Evolutionary conservation across 768 basidiomycete genomes (phyloP), one percentile per base, ranked within the genome.

Genomic region (Galerina sulciceps): DNA sequence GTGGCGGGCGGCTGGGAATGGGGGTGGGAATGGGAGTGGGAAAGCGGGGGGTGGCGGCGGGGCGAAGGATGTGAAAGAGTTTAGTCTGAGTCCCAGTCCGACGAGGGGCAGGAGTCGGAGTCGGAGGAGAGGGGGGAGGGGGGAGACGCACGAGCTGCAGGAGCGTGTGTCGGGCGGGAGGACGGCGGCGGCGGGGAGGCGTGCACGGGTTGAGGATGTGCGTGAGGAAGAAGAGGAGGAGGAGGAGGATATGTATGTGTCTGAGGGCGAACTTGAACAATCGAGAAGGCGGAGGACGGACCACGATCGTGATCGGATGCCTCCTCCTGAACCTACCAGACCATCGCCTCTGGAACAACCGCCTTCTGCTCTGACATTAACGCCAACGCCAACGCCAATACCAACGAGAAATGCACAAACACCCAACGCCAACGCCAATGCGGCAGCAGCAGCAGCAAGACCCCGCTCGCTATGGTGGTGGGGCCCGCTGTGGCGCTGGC

Each of bases 401-500:
- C n/a, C 45, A 41, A 23, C 45, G 31, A 38, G 56, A 13, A 8
- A 18, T 6, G 41, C 9, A 41, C 44, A 18, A 51, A 31, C 6
- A 15, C 53, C 52, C 47, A 53, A 61, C 18, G 17, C 57, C 45
- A 61, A 59, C 58, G 20, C 50, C 56, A 43, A n/a, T n/a, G n/a
- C 60, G 48, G 45, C 52, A 10, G 62, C 53, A 9, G 66, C 47
- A 3, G 45, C 49, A 3, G 52, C 57, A 46, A 65, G 61, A 17
- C 67, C 71, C 1, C 61, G 53, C 48, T 89, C 89, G 6, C 60
- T 90, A 59, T 91, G 86, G 86, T 91, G 90, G 87, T 92, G 90
- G 90, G 89, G 89, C 0, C 90, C 91, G 2, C 71, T 93, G 18
- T 77, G 82, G 45, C 79, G 81, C 26, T 93, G 90, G 91, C 78